Base-by-base conservation (phyloP, 2,329 filamentous ascomycete species). In the Fusarium devonianum region DNA sequence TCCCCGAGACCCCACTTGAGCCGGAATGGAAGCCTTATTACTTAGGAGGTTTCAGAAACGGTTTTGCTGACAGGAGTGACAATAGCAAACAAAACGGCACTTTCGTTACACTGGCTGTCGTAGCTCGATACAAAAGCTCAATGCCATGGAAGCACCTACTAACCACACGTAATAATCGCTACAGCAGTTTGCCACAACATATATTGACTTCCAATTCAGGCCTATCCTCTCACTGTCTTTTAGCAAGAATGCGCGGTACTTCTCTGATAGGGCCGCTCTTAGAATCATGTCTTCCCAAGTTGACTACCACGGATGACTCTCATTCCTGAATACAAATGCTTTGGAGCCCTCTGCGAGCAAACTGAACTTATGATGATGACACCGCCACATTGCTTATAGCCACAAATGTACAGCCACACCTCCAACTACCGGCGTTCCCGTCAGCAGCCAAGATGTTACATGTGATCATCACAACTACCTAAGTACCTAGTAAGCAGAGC, bases 361-460 rank as follows among this genome's bases (percentile, higher is more conserved):
- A 8, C n/a, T n/a, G 7, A 18, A 19, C 9, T 13, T 13, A 28
- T 41, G 25, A 40, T 53, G n/a, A 22, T 21, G 22, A n/a, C 47
- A 53, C 37, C 21, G 56, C 56, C 56, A 53, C 51, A 35, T 12
- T 21, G 8, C 22, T 45, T 33, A 38, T 45, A 33, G 52, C 47
- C 56, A 60, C 39, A 28, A 18, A 32, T 45, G 56, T 52, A 59
- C 56, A 22, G 56, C 56, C 56, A 60, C 56, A 45, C 16, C 16
- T 36, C 23, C 17, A 14, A 17, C 29, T 13, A 19, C 7, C 11
- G 18, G 9, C 12, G n/a, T n/a, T n/a, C n/a, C n/a, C n/a, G n/a
- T n/a, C n/a, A n/a, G n/a, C n/a, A n/a, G 35, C 29, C 5, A 8
- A 17, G 37, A 26, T 36, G 19, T 32, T n/a, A 18, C 49, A 40